phyloP scores from a whole-genome alignment of 164 flowering plant species.

The Nymphaea colorata region DNA sequence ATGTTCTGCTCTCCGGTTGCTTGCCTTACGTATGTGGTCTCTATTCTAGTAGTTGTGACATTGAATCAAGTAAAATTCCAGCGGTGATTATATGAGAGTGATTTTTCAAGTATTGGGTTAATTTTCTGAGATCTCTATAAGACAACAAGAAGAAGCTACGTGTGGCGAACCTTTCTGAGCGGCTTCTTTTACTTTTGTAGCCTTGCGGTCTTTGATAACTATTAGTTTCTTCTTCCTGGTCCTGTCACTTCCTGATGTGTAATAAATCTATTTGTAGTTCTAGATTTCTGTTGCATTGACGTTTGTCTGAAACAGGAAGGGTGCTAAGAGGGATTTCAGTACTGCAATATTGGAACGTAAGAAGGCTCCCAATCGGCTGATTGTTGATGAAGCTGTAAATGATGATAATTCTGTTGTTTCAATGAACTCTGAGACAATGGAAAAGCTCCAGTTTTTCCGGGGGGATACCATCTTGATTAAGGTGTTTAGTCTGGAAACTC shows the following conservation, averaged over 20 bases:
- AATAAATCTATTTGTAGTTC: background rate
- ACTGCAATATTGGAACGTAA: slow-evolving; percentile 32
- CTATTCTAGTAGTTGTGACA: too few species aligned
- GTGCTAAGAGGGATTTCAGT: slow-evolving; percentile 28
- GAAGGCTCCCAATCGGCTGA: slow-evolving; percentile 25
- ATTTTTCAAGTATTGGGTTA: too few species aligned
- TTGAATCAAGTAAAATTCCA: too few species aligned
- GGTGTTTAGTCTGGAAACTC: slow-evolving; percentile 6
- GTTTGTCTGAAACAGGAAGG: slow-evolving; percentile 14
- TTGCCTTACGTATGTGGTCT: too few species aligned
- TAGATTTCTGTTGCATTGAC: background rate
- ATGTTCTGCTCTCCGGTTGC: too few species aligned
- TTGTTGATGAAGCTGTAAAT: slow-evolving; percentile 28
- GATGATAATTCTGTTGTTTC: slow-evolving; percentile 32
- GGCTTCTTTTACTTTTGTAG: background rate
- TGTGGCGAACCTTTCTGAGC: background rate
- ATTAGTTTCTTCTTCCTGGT: background rate
- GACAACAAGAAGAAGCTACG: too few species aligned
- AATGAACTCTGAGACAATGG: slow-evolving; percentile 29
- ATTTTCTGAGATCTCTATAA: too few species aligned
- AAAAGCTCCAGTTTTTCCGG: slow-evolving; percentile 27
- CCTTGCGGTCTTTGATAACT: background rate
- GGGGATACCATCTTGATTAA: slow-evolving; percentile 30
- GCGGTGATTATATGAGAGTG: too few species aligned
- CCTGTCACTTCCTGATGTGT: too few species aligned